These are phyloP conservation scores for Aspergillus texensis DNA, from an alignment of 2,329 filamentous ascomycete genomes.

Conservation along the genomic window DNA sequence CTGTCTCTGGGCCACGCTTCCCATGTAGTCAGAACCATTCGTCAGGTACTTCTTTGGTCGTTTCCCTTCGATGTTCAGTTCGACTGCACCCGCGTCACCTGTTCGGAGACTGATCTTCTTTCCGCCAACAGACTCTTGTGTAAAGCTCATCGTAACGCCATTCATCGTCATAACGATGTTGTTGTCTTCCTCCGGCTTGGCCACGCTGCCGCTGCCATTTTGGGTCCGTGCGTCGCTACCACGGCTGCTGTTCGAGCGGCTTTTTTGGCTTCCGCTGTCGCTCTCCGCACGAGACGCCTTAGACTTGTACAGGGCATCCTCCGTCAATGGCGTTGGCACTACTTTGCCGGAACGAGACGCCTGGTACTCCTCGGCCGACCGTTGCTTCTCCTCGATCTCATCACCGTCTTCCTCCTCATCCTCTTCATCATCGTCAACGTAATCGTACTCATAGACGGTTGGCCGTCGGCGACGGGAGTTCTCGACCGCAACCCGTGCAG, in stretches of 20 bases:
- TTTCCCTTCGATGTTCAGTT: constrained; percentile 42
- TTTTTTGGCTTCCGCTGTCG: constrained; percentile 46
- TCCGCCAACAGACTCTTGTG: constrained; percentile 38
- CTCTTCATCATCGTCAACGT: constrained; percentile 17
- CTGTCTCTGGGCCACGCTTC: constrained; percentile 33
- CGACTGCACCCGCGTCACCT: constrained; percentile 40
- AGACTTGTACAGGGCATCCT: constrained; percentile 36
- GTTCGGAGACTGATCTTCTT: constrained; percentile 44
- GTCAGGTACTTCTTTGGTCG: constrained; percentile 42
- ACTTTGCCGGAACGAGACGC: constrained; percentile 33
- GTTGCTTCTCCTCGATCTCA: constrained; percentile 42
- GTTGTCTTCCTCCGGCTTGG: constrained; percentile 39
- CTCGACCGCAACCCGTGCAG: constrained; percentile 38
- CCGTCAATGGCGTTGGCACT: constrained; percentile 32
- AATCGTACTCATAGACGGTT: constrained; percentile 34
- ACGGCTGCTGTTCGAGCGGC: constrained; percentile 44
- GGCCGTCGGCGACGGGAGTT: constrained; percentile 37
- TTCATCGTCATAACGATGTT: constrained; percentile 44
- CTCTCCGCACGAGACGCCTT: constrained; percentile 37
- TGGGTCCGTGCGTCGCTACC: constrained; percentile 41
- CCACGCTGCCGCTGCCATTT: constrained; percentile 34
- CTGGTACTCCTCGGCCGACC: constrained; percentile 44
- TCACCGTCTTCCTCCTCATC: constrained; percentile 20
- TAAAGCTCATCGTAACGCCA: constrained; percentile 44
- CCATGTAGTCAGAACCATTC: constrained; percentile 38